Evolutionary conservation across 495 filamentous ascomycete genomes (phyloP), one percentile per base, ranked within the genome.

Genomic region (Aspergillus taichungensis): DNA sequence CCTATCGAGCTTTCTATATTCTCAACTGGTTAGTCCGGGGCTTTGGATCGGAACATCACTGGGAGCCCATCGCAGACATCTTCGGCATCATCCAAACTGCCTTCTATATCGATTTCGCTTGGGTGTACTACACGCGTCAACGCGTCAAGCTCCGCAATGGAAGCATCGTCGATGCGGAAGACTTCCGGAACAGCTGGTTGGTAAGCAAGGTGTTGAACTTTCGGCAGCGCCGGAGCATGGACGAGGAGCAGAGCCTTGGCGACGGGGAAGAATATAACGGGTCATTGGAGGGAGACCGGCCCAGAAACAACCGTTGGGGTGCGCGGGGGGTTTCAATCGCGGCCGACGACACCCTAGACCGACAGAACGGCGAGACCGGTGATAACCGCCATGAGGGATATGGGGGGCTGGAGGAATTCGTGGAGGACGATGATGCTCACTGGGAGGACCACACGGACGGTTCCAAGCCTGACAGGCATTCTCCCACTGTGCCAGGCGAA

Each of bases 91-190:
- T 97, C 24, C 94, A 98, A 67, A 96, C 91, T 0, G 79, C 81
- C 2, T 77, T 97, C 42, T 96, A 97, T 60, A 58, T 89, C 51
- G 94, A 98, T 61, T 98, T 98, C 59, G 88, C 85, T 18, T 96
- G 90, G 89, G 88, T 98, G 0, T 98, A 98, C 69, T 95, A 84
- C 68, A 83, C 83, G 4, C 75, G 92, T 31, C 94, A 97, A 67
- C 78, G 88, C 30, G 90, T 98, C 54, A 96, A 96, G 77, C 82
- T 98, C 5, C 77, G 92, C 36, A 82, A 83, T 47, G 91, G 91
- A 45, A 89, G 87, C 3, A 75, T 97, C 12, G 87, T 98, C n/a
- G 92, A 98, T 57, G 82, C 81, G 6, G 91, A 96, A 36, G 92
- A 98, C 60, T 74, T 91, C 42, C 71, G 80, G 30, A 79, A 84